Evolutionary conservation across 2,329 filamentous ascomycete genomes (phyloP).

Genomic region (Venturiaceae sp.): DNA sequence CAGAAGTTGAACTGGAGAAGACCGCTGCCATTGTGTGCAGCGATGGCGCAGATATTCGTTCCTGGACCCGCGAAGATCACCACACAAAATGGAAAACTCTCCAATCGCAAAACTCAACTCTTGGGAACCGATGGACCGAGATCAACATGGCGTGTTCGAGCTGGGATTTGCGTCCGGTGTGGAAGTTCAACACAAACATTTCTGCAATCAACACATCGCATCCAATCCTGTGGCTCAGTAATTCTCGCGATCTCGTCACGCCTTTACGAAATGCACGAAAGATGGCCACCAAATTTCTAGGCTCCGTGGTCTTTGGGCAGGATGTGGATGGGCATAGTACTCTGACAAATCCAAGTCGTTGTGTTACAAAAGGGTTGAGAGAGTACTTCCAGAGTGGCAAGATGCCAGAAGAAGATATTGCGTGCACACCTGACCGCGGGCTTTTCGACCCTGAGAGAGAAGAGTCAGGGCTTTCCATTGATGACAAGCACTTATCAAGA

Average conservation of each 20-base stretch:
- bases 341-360: conserved; percentile 22
- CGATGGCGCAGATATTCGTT: conserved; percentile 14
- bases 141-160: conserved; percentile 26
- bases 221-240: conserved; percentile 20
- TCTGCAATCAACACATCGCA: conserved; percentile 8
- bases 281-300: conserved; percentile 2
- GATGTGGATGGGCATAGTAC: conserved; percentile 36
- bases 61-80: conserved; percentile 9
- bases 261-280: conserved; percentile 17
- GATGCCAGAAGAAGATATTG: conserved; percentile 33
- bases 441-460: no score
- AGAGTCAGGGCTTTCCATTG: no score
- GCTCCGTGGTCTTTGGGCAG: conserved; percentile 25
- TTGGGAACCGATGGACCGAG: conserved; percentile 27
- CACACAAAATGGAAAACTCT: conserved; percentile 24
- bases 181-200: conserved; percentile 19
- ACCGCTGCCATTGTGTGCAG: conserved; percentile 21
- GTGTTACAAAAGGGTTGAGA: conserved; percentile 22
- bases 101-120: conserved; percentile 20
- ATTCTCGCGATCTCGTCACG: conserved; percentile 23
- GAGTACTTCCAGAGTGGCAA: conserved; percentile 30
- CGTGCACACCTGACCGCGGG: conserved; percentile 22
- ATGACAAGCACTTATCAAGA: no score
- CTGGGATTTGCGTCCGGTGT: conserved; percentile 24
- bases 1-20: conserved; percentile 10